Evolutionary conservation across 1,284 basidiomycete genomes (phyloP).

Genomic region (Pyrrhoderma lamaoense): DNA sequence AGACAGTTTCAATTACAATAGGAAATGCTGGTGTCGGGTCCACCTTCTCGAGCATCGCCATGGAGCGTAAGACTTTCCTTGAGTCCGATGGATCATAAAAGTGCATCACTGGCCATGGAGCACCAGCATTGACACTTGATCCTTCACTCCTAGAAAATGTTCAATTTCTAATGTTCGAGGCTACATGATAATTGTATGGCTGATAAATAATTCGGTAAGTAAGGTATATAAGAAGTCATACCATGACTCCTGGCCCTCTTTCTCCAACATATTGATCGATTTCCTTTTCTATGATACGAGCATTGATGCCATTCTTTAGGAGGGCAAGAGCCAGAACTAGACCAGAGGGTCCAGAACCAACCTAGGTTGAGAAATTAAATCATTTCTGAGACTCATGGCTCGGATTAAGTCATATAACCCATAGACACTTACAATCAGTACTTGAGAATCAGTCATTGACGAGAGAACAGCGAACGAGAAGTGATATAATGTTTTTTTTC

Average conservation of each 20-base stretch:
- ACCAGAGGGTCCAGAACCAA: slow-evolving; percentile 13
- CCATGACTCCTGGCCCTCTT: slow-evolving; percentile 11
- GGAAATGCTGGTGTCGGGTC: slow-evolving; percentile 14
- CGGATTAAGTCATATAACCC: too few relatives aligned
- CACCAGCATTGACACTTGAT: not conserved
- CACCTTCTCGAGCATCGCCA: slow-evolving; percentile 1
- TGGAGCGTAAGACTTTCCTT: not conserved
- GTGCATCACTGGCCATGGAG: not conserved
- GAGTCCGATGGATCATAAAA: slow-evolving; percentile 2
- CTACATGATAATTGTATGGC: not conserved
- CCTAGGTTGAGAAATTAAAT: slow-evolving; percentile 9
- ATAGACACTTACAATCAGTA: slow-evolving; percentile 8
- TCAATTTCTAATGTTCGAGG: slow-evolving; percentile 10
- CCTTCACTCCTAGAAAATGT: slow-evolving; percentile 8
- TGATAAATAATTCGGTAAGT: too few relatives aligned
- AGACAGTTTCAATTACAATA: slow-evolving; percentile 5
- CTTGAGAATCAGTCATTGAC: not conserved
- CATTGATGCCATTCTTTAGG: slow-evolving; percentile 11
- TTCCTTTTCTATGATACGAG: slow-evolving; percentile 15
- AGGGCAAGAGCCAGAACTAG: slow-evolving; percentile 5
- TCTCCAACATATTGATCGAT: not conserved
- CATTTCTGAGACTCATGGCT: too few relatives aligned
- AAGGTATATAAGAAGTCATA: too few relatives aligned
- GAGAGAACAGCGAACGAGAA: too few relatives aligned
- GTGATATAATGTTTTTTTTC: too few relatives aligned